Evolutionary conservation across 1,284 basidiomycete species (phyloP), one percentile per base, ranked within the genome.

Genomic region (Pascua guehoae): DNA sequence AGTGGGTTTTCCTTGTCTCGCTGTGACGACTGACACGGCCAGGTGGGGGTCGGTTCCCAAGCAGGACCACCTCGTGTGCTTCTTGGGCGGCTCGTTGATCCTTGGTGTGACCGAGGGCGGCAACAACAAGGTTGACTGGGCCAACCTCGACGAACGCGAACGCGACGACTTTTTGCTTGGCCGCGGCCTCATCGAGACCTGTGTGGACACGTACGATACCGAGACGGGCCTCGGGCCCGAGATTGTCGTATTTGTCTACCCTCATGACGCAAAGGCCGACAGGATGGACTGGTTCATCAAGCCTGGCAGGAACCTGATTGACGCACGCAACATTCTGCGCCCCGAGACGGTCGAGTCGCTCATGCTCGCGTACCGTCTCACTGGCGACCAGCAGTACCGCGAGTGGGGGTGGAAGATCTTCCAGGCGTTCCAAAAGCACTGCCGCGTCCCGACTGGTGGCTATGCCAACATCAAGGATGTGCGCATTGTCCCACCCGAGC

Each of bases 51-150:
- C 88, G 14, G 79, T 82, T 1, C 88, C 88, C 14, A 95, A 96
- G 75, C 94, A 98, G 79, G 94, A 98, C 73, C 94, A 97, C 74
- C 84, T 98, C 17, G 93, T 91, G 1, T 97, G 94, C 77, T 98
- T 97, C 85, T 79, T 97, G 47, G 92, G 88, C 40, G 93, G 92
- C 7, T 88, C 89, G 2, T 83, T 97, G 65, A 87, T 97, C 82
- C 83, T 97, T 8, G 92, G 94, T 17, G 88, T 92, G 12, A 88
- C 88, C 1, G 86, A 85, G 38, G 82, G 86, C 1, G 84, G 85
- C 2, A 74, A 86, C 5, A 85, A 65, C 41, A 47, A 57, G 24
- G 12, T 65, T 5, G 57, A 63, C 49, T 74, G 72, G 72, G 45
- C 58, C 16, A 50, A 66, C 18, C 58, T 90, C 8, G 80, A 84